phyloP scores from a whole-genome alignment of 257 asterid genomes.

The Salvia rosmarinus region DNA sequence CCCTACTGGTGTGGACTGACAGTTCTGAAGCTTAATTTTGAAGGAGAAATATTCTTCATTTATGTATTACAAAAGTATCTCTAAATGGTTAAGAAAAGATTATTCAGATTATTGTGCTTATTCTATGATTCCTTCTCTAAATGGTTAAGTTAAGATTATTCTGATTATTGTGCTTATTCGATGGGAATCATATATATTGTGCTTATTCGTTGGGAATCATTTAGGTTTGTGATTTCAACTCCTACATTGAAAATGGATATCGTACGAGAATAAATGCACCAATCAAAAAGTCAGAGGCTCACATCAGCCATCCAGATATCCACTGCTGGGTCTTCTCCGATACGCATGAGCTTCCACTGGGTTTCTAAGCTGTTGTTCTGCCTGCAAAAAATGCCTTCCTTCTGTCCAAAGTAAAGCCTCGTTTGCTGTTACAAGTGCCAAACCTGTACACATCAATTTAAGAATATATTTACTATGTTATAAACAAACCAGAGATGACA shows the following conservation, averaged over 20 bases:
- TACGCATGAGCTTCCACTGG: constrained; percentile 98
- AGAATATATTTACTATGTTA: too few relatives aligned
- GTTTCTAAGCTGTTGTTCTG: constrained; percentile 71
- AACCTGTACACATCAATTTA: constrained; percentile 50
- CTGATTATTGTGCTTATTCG: too few relatives aligned
- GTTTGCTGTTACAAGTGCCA: constrained; percentile 78
- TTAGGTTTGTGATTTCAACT: too few relatives aligned
- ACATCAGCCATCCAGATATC: constrained; percentile 93
- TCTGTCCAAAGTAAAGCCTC: constrained; percentile 96
- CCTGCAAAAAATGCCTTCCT: constrained; percentile 94
- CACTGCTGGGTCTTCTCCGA: constrained; percentile 78
- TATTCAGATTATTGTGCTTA: background rate
- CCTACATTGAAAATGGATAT: constrained; percentile 1
- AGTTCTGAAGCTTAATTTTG: constrained; percentile 5
- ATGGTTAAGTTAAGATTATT: too few relatives aligned
- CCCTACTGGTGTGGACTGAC: background rate
- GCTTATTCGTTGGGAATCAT: too few relatives aligned
- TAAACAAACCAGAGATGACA: too few relatives aligned
- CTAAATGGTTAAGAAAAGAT: constrained; percentile 2
- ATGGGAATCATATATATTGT: background rate
- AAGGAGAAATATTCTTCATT: constrained; percentile 8
- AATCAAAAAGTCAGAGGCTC: constrained; percentile 39
- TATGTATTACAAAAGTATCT: background rate
- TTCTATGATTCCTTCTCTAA: too few relatives aligned
- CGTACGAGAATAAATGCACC: constrained; percentile 8